phyloP scores from a whole-genome alignment of 441 rosid genomes.

The Adansonia grandidieri region DNA sequence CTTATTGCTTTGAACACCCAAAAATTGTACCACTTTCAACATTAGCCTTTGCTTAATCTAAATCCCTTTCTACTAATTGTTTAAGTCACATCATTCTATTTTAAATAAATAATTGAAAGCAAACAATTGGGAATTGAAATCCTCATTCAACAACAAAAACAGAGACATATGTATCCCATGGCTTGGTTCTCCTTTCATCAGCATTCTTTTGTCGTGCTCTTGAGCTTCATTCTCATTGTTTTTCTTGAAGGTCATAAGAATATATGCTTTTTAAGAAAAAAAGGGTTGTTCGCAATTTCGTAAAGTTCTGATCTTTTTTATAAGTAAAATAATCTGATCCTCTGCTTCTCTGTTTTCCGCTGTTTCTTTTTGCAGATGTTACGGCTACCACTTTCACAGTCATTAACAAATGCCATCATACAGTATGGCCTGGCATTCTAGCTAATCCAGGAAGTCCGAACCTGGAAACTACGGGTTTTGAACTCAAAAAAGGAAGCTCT shows the following conservation, averaged over 20 bases:
- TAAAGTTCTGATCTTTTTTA: neutral
- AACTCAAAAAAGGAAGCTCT: slow-evolving; percentile 52
- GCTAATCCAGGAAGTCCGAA: slow-evolving; percentile 48
- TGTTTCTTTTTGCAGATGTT: slow-evolving; percentile 27
- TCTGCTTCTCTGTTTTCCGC: neutral
- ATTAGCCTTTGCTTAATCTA: neutral
- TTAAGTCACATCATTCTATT: neutral
- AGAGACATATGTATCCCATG: slow-evolving; percentile 27
- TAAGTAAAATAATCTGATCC: neutral
- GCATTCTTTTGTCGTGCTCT: slow-evolving; percentile 25
- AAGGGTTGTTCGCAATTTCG: neutral
- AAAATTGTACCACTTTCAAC: neutral
- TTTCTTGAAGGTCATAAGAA: slow-evolving; percentile 38
- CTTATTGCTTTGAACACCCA: neutral
- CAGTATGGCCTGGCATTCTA: slow-evolving; percentile 71
- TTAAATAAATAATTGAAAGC: neutral
- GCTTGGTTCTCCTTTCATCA: slow-evolving; percentile 24
- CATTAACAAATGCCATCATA: slow-evolving; percentile 64
- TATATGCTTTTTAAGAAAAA: neutral
- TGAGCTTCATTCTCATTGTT: slow-evolving; percentile 33
- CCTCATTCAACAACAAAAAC: neutral
- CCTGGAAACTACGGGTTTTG: slow-evolving; percentile 63
- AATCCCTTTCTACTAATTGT: neutral
- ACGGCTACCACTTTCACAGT: slow-evolving; percentile 48
- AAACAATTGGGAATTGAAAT: slow-evolving; percentile 1